Percentiles rank a stretch among this genome's conserved stretches.
phyloP scores from a whole-genome alignment of 164 flowering plant genomes.

The Berberis thunbergii region DNA sequence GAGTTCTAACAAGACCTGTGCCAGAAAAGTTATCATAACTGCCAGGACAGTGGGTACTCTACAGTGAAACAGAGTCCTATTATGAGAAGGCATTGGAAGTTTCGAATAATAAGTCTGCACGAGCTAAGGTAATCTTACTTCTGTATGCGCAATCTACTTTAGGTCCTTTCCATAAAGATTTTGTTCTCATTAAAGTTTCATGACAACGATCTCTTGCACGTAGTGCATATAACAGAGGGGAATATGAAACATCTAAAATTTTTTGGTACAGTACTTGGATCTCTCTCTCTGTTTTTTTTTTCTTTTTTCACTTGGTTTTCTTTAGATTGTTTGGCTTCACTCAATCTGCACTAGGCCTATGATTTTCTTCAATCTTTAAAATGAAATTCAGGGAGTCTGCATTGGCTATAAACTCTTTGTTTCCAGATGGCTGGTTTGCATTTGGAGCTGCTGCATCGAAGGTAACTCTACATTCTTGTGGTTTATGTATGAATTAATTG shows the following conservation, averaged over 20 bases:
- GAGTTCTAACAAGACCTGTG: too few relatives aligned
- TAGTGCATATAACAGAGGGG: constrained; percentile 85
- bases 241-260: constrained; percentile 57
- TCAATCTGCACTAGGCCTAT: neutral
- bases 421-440: constrained; percentile 99
- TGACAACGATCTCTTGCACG: constrained; percentile 83
- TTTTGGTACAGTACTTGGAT: constrained; percentile 37
- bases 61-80: constrained; percentile 16
- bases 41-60: too few relatives aligned
- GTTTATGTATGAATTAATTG: too few relatives aligned
- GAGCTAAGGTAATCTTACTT: constrained; percentile 59
- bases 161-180: neutral
- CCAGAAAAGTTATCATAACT: too few relatives aligned
- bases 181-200: constrained; percentile 5
- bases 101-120: constrained; percentile 66
- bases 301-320: neutral
- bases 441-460: constrained; percentile 96
- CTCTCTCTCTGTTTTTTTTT: neutral
- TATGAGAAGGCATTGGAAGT: constrained; percentile 85
- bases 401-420: constrained; percentile 81
- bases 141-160: neutral
- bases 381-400: constrained; percentile 66
- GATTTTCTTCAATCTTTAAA: neutral
- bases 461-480: constrained; percentile 23
- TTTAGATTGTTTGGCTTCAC: neutral